These are phyloP conservation scores for Xylaria palmicola DNA, from an alignment of 495 filamentous ascomycete genomes.

Conservation along the genomic window DNA sequence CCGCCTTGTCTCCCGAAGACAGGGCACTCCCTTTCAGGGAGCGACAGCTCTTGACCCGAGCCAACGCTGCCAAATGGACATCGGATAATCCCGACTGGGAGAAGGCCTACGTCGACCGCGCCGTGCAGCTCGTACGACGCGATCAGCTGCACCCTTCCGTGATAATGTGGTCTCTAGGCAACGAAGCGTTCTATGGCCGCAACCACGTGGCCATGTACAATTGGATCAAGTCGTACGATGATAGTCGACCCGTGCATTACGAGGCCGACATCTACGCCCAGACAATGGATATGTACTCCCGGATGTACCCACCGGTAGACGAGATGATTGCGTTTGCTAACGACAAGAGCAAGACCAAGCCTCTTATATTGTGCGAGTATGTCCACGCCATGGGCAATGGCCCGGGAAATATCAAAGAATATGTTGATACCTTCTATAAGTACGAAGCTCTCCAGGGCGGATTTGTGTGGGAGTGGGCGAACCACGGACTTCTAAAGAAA, in stretches of 20 bases:
- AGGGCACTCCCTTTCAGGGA: slow-evolving; percentile 27
- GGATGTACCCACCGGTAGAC: slow-evolving; percentile 63
- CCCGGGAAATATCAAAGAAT: slow-evolving; percentile 64
- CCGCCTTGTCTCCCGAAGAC: slow-evolving; percentile 26
- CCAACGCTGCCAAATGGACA: slow-evolving; percentile 53
- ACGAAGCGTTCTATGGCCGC: slow-evolving; percentile 65
- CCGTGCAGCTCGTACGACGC: slow-evolving; percentile 59
- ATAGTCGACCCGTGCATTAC: slow-evolving; percentile 62
- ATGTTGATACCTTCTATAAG: slow-evolving; percentile 58
- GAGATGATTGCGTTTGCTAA: slow-evolving; percentile 47
- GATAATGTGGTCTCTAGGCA: slow-evolving; percentile 70
- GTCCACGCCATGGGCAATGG: slow-evolving; percentile 74
- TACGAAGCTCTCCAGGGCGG: slow-evolving; percentile 63
- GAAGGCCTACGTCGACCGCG: slow-evolving; percentile 64
- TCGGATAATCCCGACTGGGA: slow-evolving; percentile 65
- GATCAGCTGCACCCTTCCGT: slow-evolving; percentile 66
- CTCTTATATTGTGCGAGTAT: slow-evolving; percentile 67
- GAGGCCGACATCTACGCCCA: slow-evolving; percentile 60
- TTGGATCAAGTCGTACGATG: slow-evolving; percentile 56
- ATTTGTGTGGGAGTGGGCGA: slow-evolving; percentile 74
- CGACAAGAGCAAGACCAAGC: slow-evolving; percentile 48
- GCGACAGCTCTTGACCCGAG: slow-evolving; percentile 54
- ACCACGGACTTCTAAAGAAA: slow-evolving; percentile 61
- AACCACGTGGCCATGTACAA: slow-evolving; percentile 66
- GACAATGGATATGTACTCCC: slow-evolving; percentile 63